Conservation (phyloP, 306 rosid species). For the Lathyrus oleraceus region DNA sequence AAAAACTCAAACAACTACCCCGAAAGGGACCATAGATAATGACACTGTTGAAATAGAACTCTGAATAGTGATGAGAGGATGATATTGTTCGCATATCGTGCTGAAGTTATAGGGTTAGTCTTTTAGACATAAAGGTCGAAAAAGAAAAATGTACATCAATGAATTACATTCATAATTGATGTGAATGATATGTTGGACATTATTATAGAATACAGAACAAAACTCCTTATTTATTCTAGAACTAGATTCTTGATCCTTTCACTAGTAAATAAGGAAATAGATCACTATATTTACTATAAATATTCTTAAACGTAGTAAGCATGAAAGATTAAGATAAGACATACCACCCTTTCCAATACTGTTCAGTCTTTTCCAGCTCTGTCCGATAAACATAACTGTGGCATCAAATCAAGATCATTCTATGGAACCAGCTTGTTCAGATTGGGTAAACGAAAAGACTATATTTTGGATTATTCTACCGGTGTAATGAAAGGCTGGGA, state of each 20-base stretch:
- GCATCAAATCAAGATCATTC: conserved; percentile 43
- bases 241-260: not conserved
- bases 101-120: too few relatives aligned
- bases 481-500: conserved; percentile 4
- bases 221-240: not conserved
- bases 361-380: conserved; percentile 80
- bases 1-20: too few relatives aligned
- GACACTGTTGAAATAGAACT: too few relatives aligned
- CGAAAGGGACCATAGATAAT: too few relatives aligned
- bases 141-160: too few relatives aligned
- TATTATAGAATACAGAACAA: not conserved
- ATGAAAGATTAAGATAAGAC: conserved; percentile 29
- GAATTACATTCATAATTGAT: not conserved
- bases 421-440: conserved; percentile 17
- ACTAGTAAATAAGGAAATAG: not conserved
- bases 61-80: too few relatives aligned
- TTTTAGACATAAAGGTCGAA: too few relatives aligned
- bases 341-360: conserved; percentile 96
- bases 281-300: not conserved
- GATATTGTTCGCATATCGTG: too few relatives aligned
- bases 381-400: conserved; percentile 83
- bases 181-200: conserved; percentile 6
- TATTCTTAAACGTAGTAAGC: not conserved
- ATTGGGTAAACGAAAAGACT: conserved; percentile 30
- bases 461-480: conserved; percentile 1